Evolutionary conservation across 768 basidiomycete genomes (phyloP).

Genomic region (Boletus tylopilopsis): DNA sequence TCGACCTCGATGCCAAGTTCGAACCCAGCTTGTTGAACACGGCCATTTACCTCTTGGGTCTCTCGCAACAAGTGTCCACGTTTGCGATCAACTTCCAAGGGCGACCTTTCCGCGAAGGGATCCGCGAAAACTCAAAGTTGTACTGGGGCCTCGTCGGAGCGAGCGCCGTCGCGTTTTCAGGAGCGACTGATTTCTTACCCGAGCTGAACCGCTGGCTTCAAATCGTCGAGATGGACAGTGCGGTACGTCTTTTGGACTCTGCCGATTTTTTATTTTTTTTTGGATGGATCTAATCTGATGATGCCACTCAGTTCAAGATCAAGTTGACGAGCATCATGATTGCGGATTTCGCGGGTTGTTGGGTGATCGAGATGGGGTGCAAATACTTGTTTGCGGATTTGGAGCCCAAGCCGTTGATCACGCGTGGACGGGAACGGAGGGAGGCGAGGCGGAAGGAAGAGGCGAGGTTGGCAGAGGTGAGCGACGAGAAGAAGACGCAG

Average conservation of each 20-base stretch:
- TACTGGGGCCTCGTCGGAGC: slow-evolving; percentile 92
- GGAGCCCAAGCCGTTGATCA: slow-evolving; percentile 81
- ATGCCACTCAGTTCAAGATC: slow-evolving; percentile 94
- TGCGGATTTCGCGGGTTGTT: slow-evolving; percentile 86
- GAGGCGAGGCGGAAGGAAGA: slow-evolving; percentile 54
- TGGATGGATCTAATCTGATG: too few relatives aligned
- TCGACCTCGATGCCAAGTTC: slow-evolving; percentile 96
- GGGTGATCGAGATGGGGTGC: slow-evolving; percentile 74
- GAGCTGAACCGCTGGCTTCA: slow-evolving; percentile 97
- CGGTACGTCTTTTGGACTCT: slow-evolving; percentile 61
- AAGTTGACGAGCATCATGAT: slow-evolving; percentile 78
- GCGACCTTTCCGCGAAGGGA: slow-evolving; percentile 97
- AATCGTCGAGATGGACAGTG: slow-evolving; percentile 81
- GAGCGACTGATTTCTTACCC: slow-evolving; percentile 91
- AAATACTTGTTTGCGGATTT: slow-evolving; percentile 86
- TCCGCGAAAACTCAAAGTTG: slow-evolving; percentile 91
- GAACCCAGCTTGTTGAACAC: slow-evolving; percentile 94
- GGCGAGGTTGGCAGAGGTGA: slow-evolving; percentile 25
- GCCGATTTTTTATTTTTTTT: too few relatives aligned
- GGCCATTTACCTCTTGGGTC: slow-evolving; percentile 90
- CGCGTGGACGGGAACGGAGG: slow-evolving; percentile 76
- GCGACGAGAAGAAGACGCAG: slow-evolving; percentile 37
- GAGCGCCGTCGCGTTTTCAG: slow-evolving; percentile 86
- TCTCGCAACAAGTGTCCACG: slow-evolving; percentile 97
- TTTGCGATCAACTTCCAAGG: slow-evolving; percentile 99